Evolutionary conservation across 75 land plant species (phyloP).

Genomic region (Cupressus sempervirens): DNA sequence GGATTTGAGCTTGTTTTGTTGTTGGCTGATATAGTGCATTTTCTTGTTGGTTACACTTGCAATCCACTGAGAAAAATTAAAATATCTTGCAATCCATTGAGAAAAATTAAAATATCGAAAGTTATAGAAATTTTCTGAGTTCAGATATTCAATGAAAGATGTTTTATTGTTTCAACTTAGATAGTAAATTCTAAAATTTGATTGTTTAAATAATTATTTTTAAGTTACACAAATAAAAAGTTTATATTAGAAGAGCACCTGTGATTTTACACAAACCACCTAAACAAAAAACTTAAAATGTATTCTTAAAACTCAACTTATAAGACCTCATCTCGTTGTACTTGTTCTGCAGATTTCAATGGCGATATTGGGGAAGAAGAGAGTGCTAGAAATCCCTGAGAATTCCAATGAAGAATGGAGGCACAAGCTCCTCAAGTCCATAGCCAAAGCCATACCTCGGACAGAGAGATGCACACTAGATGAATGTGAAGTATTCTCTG

Average conservation of each 20-base stretch:
- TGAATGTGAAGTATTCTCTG: conserved; percentile 43
- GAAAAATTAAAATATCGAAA: too few species aligned
- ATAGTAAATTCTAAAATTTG: too few species aligned
- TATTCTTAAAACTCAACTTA: not conserved
- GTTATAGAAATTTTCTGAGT: not conserved
- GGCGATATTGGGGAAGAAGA: conserved; percentile 35
- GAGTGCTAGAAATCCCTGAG: conserved; percentile 16
- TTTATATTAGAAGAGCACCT: too few species aligned
- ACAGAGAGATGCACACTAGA: conserved; percentile 31
- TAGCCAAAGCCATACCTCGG: conserved; percentile 31
- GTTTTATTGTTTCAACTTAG: too few species aligned
- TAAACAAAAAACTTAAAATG: too few species aligned
- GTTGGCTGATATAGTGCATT: not conserved
- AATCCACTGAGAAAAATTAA: not conserved
- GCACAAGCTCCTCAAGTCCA: conserved; percentile 22
- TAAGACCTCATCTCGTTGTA: not conserved
- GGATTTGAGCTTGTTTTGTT: not conserved
- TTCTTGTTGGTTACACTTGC: not conserved
- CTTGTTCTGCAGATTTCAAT: conserved; percentile 26
- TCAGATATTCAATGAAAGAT: not conserved
- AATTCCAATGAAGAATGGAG: conserved; percentile 16
- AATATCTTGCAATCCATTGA: too few species aligned
- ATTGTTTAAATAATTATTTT: too few species aligned
- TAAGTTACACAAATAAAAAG: too few species aligned
- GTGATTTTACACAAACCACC: too few species aligned